Conservation (phyloP, 2,329 filamentous ascomycete genomes). For the Ophiostoma triangulosporum region DNA sequence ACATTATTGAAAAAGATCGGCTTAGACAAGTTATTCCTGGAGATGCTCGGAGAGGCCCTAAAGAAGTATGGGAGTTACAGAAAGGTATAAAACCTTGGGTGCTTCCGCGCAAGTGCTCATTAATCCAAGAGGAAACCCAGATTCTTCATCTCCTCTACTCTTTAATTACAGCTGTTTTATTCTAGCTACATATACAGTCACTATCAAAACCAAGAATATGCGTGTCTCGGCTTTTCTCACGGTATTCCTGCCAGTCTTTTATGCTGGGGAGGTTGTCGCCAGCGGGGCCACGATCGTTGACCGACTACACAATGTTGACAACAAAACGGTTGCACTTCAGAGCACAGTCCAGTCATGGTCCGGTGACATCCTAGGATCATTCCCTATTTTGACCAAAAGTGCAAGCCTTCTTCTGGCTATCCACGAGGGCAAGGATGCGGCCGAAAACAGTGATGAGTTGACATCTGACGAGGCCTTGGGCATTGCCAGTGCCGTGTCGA, state of each 20-base stretch:
- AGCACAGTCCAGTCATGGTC: conserved; percentile 24
- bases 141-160: background rate
- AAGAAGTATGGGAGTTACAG: too few species aligned
- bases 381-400: conserved; percentile 28
- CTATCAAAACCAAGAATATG: background rate
- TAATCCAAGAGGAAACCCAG: too few species aligned
- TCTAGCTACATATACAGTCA: too few species aligned
- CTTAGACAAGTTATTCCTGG: background rate
- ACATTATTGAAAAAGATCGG: background rate
- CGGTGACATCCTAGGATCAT: conserved; percentile 24
- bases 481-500: conserved; percentile 24
- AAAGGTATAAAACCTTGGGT: background rate
- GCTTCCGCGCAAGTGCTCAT: too few species aligned
- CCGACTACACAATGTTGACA: conserved; percentile 5
- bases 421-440: conserved; percentile 24
- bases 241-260: background rate
- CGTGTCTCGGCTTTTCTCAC: background rate
- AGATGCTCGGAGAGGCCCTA: background rate
- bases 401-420: conserved; percentile 26
- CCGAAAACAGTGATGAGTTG: conserved; percentile 25
- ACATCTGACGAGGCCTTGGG: conserved; percentile 24
- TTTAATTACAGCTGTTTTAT: too few species aligned
- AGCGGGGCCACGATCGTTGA: background rate
- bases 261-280: background rate
- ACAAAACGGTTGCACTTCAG: conserved; percentile 9